Conservation (phyloP, 2,329 filamentous ascomycete genomes). For the Cytospora paraplurivora region DNA sequence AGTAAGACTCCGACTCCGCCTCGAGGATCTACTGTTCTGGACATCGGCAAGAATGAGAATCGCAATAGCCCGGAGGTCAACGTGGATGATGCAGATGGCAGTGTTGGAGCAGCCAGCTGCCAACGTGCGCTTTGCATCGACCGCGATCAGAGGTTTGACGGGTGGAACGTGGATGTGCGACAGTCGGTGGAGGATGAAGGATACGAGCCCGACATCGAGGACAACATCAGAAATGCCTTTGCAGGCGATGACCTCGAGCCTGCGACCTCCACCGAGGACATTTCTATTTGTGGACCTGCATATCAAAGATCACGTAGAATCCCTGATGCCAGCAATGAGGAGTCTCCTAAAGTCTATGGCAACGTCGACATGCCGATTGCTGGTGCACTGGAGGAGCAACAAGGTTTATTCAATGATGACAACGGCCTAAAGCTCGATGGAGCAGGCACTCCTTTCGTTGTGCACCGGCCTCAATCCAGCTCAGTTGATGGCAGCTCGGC, state of each 20-base stretch:
- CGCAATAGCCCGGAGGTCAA: not conserved
- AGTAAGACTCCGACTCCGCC: constrained; percentile 15
- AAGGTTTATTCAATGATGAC: not conserved
- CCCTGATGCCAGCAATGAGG: not conserved
- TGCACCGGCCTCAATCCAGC: not conserved
- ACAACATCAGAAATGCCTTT: not conserved
- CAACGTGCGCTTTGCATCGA: not conserved
- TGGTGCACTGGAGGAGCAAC: not conserved
- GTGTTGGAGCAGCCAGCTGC: not conserved
- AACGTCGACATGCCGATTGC: not conserved
- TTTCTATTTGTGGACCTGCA: constrained; percentile 2
- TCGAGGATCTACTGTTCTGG: not conserved
- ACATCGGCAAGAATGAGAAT: not conserved
- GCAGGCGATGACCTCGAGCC: not conserved
- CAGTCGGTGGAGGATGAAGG: not conserved
- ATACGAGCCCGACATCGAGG: not conserved
- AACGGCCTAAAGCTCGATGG: not conserved
- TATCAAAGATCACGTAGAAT: not conserved
- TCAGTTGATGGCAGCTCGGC: not conserved
- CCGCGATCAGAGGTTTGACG: not conserved
- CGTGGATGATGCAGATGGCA: not conserved
- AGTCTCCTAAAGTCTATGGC: not conserved
- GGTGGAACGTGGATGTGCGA: not conserved
- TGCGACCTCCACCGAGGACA: not conserved
- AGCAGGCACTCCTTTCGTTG: not conserved